These are phyloP conservation scores for Microcera coccophila DNA, from an alignment of 2,329 filamentous ascomycete species.

Conservation along the genomic window DNA sequence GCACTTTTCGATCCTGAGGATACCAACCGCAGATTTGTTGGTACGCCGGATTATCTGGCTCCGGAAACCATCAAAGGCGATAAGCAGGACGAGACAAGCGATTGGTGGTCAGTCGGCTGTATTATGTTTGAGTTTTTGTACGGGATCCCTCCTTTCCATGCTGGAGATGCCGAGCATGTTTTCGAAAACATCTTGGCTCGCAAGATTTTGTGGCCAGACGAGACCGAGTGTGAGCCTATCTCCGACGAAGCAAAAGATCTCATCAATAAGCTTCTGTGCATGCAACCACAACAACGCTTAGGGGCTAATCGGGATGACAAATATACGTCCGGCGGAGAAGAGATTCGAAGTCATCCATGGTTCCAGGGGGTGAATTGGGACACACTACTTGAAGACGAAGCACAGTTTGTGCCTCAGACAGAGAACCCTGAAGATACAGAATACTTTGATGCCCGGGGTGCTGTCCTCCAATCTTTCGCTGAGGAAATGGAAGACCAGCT, in stretches of 20 bases:
- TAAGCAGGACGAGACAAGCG: constrained; percentile 94
- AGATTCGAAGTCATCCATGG: constrained; percentile 88
- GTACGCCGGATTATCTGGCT: constrained; percentile 93
- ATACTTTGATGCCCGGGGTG: constrained; percentile 91
- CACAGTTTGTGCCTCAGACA: constrained; percentile 87
- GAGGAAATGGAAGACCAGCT: constrained; percentile 91
- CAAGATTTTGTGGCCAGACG: constrained; percentile 88
- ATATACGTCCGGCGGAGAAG: constrained; percentile 77
- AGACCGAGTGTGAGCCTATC: constrained; percentile 66
- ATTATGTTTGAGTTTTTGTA: constrained; percentile 96
- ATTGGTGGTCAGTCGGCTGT: constrained; percentile 99
- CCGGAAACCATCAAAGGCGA: constrained; percentile 95
- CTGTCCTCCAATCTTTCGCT: constrained; percentile 85
- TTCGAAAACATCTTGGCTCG: constrained; percentile 94
- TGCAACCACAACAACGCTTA: constrained; percentile 75
- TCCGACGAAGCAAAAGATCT: constrained; percentile 89
- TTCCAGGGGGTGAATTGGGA: constrained; percentile 87
- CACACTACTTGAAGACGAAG: constrained; percentile 86
- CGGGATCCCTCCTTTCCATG: constrained; percentile 91
- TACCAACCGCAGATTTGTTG: constrained; percentile 87
- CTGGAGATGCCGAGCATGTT: constrained; percentile 81
- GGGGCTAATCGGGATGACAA: constrained; percentile 84
- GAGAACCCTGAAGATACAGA: constrained; percentile 97
- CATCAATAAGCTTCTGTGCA: constrained; percentile 86
- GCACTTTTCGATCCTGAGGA: constrained; percentile 94